Conservation (phyloP, 768 basidiomycete species). For the Termitomyces sp. region DNA sequence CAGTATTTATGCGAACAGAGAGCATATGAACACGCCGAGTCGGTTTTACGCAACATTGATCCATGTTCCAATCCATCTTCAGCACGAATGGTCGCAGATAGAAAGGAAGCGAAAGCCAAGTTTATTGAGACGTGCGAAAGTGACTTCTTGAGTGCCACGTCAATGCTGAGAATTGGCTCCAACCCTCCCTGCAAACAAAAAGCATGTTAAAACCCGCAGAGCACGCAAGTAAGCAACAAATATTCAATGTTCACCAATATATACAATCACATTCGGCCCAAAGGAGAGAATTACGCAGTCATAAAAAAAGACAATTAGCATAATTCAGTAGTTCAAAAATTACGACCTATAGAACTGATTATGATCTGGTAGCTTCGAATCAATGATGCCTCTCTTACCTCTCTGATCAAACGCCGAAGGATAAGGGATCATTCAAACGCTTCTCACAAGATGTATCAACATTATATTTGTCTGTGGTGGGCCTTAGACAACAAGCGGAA, state of each 20-base stretch:
- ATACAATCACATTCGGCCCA: background rate
- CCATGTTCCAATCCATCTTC: background rate
- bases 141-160: background rate
- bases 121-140: background rate
- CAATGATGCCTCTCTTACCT: background rate
- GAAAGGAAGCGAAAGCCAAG: background rate
- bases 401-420: background rate
- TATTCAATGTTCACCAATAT: background rate
- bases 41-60: background rate
- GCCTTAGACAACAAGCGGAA: conserved; percentile 1
- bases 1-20: conserved; percentile 2
- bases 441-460: background rate
- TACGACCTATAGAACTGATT: too few relatives aligned
- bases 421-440: conserved; percentile 4
- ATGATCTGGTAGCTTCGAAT: background rate
- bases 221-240: background rate
- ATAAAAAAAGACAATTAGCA: background rate
- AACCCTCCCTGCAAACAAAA: background rate
- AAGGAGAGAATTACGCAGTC: background rate
- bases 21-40: background rate
- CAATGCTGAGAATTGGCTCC: background rate
- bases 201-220: background rate
- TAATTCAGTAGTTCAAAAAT: background rate
- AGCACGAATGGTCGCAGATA: background rate
- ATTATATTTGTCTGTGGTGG: conserved; percentile 3